Conservation (phyloP, 768 basidiomycete species). For the Symmetrospora coprosmae region DNA sequence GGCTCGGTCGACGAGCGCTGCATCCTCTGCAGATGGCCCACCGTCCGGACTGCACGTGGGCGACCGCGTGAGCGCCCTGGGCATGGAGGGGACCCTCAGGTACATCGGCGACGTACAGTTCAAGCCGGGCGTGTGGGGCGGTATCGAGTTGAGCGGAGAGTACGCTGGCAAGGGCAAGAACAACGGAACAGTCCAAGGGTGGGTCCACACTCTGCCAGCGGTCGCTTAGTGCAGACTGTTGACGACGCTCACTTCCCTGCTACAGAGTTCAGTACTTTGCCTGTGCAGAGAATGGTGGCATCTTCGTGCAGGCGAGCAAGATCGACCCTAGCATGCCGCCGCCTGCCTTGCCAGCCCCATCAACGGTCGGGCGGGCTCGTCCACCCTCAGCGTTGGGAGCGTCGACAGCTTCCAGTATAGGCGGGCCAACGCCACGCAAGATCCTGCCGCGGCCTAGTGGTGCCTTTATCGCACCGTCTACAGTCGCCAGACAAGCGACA, state of each 20-base stretch:
- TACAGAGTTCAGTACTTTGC: constrained; percentile 65
- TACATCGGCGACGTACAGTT: constrained; percentile 76
- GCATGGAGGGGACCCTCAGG: constrained; percentile 58
- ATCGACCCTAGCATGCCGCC: constrained; percentile 58
- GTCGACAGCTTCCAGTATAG: neutral
- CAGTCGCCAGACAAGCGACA: neutral
- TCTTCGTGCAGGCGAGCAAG: constrained; percentile 73
- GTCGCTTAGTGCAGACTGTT: neutral
- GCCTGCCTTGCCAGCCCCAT: constrained; percentile 32
- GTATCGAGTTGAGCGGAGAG: constrained; percentile 73
- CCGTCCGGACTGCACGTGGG: neutral
- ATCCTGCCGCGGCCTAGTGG: neutral
- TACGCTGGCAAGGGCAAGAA: constrained; percentile 90
- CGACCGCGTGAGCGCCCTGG: constrained; percentile 6
- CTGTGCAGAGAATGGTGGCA: constrained; percentile 72
- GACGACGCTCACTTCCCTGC: neutral
- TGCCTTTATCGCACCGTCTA: neutral
- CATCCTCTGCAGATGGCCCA: neutral
- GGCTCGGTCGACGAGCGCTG: neutral
- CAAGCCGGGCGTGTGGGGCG: constrained; percentile 81
- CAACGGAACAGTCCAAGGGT: constrained; percentile 78
- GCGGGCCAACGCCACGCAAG: constrained; percentile 7
- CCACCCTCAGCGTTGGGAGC: neutral
- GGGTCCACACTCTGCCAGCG: constrained; percentile 38
- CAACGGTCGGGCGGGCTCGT: constrained; percentile 22